Conservation (phyloP, 2,329 filamentous ascomycete genomes). For the Epichloe sibirici region DNA sequence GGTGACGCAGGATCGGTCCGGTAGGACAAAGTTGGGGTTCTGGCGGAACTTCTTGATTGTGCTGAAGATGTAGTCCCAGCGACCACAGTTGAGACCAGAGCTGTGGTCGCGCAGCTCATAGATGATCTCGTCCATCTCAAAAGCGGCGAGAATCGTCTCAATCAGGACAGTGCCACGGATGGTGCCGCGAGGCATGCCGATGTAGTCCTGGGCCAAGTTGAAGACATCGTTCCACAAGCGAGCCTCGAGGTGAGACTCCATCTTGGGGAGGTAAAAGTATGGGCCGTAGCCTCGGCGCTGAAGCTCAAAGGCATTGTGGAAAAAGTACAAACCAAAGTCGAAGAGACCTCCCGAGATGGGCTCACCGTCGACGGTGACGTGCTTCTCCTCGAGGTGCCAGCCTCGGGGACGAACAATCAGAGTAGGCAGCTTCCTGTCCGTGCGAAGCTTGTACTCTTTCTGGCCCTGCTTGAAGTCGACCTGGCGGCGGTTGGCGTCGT, state of each 20-base stretch:
- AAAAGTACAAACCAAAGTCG: slow-evolving; percentile 98
- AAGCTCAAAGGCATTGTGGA: slow-evolving; percentile 89
- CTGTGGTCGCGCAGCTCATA: slow-evolving; percentile 97
- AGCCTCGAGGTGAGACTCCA: slow-evolving; percentile 95
- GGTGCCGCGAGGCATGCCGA: slow-evolving; percentile 79
- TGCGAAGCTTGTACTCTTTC: slow-evolving; percentile 96
- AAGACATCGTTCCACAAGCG: slow-evolving; percentile 97
- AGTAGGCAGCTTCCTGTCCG: slow-evolving; percentile 72
- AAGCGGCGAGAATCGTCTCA: slow-evolving; percentile 93
- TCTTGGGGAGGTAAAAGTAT: slow-evolving; percentile 97
- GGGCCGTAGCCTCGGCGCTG: slow-evolving; percentile 75
- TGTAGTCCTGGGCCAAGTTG: slow-evolving; percentile 88
- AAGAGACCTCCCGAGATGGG: slow-evolving; percentile 87
- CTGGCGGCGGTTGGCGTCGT: slow-evolving; percentile 87
- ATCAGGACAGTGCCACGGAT: slow-evolving; percentile 93
- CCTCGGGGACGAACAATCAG: slow-evolving; percentile 89
- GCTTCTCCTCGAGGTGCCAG: slow-evolving; percentile 98
- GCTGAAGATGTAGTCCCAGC: slow-evolving; percentile 99
- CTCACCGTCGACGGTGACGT: slow-evolving; percentile 90
- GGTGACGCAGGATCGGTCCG: slow-evolving; percentile 80
- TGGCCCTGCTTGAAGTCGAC: slow-evolving; percentile 91
- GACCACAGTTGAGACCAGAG: slow-evolving; percentile 91
- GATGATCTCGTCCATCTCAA: slow-evolving; percentile 99
- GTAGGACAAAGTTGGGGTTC: slow-evolving; percentile 84
- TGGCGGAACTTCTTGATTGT: slow-evolving; percentile 99